A percentile compares a stretch with the other conserved stretches of the same genome.
Conservation (phyloP, 2,329 filamentous ascomycete genomes). For the Mycosphaerella sp. region DNA sequence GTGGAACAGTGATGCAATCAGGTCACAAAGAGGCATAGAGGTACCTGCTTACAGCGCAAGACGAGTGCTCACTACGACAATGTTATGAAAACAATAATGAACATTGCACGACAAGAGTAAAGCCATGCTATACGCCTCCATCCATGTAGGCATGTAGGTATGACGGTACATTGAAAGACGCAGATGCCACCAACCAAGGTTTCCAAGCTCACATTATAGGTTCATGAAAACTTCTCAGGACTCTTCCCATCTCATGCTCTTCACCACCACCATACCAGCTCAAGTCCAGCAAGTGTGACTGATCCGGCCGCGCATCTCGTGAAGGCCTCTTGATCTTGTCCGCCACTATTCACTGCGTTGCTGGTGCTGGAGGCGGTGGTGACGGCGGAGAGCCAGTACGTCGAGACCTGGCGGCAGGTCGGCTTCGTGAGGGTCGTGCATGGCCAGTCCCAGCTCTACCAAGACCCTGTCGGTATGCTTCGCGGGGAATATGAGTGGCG, state of each 20-base stretch:
- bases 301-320: not conserved
- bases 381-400: not conserved
- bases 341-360: not conserved
- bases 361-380: not conserved
- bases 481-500: conserved; percentile 6
- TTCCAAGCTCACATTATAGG: not conserved
- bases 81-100: too few species aligned
- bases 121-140: too few species aligned
- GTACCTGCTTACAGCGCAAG: too few species aligned
- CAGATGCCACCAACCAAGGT: too few species aligned
- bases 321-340: not conserved
- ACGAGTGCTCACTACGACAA: too few species aligned
- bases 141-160: too few species aligned
- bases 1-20: too few species aligned
- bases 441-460: conserved; percentile 4
- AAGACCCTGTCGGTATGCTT: conserved; percentile 11
- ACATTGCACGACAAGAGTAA: too few species aligned
- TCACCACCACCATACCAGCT: not conserved
- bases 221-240: not conserved
- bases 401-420: not conserved
- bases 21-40: too few species aligned
- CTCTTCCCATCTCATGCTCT: not conserved
- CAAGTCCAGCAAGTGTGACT: conserved; percentile 3
- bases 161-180: too few species aligned
- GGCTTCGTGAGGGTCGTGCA: not conserved